Percentiles rank a stretch among this genome's conserved stretches.
These are phyloP conservation scores for Schoenoplectus tabernaemontani DNA, from an alignment of 202 grass and related monocot species.

Conservation along the genomic window DNA sequence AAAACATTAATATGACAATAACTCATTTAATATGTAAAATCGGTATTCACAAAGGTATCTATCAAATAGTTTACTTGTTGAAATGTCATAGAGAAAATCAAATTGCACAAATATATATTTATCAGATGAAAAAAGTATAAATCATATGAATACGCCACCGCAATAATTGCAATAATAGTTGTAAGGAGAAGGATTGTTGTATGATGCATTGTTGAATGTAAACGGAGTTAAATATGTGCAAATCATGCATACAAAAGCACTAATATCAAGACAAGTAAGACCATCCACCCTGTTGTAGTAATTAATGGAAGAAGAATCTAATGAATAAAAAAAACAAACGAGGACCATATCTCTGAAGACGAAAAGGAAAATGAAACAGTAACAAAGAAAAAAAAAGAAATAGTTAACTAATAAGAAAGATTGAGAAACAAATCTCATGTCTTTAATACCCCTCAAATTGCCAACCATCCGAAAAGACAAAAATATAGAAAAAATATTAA, in stretches of 20 bases:
- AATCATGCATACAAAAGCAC: conserved; percentile 1
- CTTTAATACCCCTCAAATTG: not conserved
- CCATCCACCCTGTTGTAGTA: not conserved
- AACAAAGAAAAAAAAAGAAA: not conserved
- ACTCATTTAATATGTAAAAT: too few relatives aligned
- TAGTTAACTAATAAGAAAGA: not conserved
- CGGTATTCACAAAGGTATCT: too few relatives aligned
- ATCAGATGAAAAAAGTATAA: too few relatives aligned
- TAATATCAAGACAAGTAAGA: not conserved
- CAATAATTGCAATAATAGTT: not conserved
- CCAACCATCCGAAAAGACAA: not conserved
- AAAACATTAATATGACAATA: too few relatives aligned
- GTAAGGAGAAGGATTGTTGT: not conserved
- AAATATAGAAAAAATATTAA: conserved; percentile 6
- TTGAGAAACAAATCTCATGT: not conserved
- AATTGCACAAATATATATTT: too few relatives aligned
- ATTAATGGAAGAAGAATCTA: not conserved
- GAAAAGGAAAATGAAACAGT: not conserved
- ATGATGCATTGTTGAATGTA: not conserved
- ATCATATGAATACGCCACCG: too few relatives aligned
- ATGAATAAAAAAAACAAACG: not conserved
- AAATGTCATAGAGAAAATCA: too few relatives aligned
- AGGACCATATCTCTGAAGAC: not conserved
- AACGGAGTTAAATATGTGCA: not conserved
- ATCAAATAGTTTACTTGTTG: too few relatives aligned